phyloP scores from a whole-genome alignment of 345 rosid species.

The Lepidium sativum region DNA sequence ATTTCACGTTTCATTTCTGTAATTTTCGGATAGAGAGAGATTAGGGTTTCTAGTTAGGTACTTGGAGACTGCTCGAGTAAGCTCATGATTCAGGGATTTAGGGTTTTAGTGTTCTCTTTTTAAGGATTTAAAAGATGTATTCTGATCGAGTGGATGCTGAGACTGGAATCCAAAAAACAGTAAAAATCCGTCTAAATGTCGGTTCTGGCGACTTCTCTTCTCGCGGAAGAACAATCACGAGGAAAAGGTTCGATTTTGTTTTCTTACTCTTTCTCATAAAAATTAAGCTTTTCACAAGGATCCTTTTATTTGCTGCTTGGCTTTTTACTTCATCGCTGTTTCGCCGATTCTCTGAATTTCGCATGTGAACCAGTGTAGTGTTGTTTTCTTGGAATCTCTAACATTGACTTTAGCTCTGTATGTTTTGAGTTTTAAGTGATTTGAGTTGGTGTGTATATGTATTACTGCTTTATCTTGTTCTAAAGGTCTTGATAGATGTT shows the following conservation, averaged over 20 bases:
- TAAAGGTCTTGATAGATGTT: neutral
- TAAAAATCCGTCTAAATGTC: conserved; percentile 58
- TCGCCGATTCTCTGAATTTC: neutral
- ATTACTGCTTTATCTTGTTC: neutral
- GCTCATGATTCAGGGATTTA: neutral
- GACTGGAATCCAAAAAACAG: conserved; percentile 33
- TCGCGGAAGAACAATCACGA: conserved; percentile 44
- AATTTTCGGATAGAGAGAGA: too few relatives aligned
- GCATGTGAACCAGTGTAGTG: neutral
- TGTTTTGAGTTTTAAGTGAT: neutral
- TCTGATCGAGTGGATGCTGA: conserved; percentile 65
- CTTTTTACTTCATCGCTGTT: neutral
- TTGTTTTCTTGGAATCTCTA: neutral
- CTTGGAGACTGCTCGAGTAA: too few relatives aligned
- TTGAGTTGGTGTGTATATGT: neutral
- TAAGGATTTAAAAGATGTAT: conserved; percentile 40
- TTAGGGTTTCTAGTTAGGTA: too few relatives aligned
- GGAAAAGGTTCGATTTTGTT: conserved; percentile 45
- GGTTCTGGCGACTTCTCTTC: conserved; percentile 33
- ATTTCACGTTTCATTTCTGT: too few relatives aligned
- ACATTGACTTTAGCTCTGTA: neutral
- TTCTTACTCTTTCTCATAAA: neutral
- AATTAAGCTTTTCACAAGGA: neutral
- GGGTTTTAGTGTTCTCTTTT: neutral
- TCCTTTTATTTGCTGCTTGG: neutral